Percentiles rank a stretch among this genome's conserved stretches.
Evolutionary conservation across 1,139 yeast species (phyloP).

Genomic region (Fermentozyma sake): DNA sequence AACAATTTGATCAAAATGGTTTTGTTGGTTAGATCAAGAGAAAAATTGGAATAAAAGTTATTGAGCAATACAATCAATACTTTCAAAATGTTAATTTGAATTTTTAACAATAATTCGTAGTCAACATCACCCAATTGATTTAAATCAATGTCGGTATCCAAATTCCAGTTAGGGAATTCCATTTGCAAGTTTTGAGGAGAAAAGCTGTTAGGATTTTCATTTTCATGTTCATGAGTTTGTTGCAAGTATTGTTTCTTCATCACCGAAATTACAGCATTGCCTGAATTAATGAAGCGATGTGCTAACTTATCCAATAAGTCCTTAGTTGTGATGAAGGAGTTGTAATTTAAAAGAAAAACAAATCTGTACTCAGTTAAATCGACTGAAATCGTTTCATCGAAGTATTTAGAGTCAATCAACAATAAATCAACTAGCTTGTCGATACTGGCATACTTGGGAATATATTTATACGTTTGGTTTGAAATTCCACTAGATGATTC

Average conservation of each 20-base stretch:
- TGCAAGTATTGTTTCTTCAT: slow-evolving; percentile 26
- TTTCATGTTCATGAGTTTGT: neutral
- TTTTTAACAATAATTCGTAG: slow-evolving; percentile 58
- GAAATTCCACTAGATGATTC: slow-evolving; percentile 7
- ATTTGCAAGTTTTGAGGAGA: no score
- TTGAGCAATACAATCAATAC: slow-evolving; percentile 68
- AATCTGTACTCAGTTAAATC: slow-evolving; percentile 42
- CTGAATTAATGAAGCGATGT: slow-evolving; percentile 41
- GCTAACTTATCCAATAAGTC: slow-evolving; percentile 42
- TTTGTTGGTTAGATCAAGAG: slow-evolving; percentile 62
- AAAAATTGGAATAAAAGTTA: slow-evolving; percentile 72
- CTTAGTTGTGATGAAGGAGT: slow-evolving; percentile 38
- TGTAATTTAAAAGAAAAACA: slow-evolving; percentile 42
- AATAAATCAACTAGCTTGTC: slow-evolving; percentile 41
- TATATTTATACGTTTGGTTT: slow-evolving; percentile 17
- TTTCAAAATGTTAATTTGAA: slow-evolving; percentile 79
- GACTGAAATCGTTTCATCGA: slow-evolving; percentile 33
- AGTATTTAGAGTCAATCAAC: slow-evolving; percentile 35
- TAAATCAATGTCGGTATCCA: slow-evolving; percentile 33
- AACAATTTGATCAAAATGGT: slow-evolving; percentile 61
- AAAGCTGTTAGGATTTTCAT: slow-evolving; percentile 38
- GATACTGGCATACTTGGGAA: slow-evolving; percentile 40
- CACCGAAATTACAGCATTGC: slow-evolving; percentile 45
- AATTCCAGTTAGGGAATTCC: slow-evolving; percentile 53
- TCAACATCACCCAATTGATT: slow-evolving; percentile 42